These are phyloP conservation scores for Orbilia ellipsospora DNA, from an alignment of 2,329 filamentous ascomycete genomes.

Conservation along the genomic window DNA sequence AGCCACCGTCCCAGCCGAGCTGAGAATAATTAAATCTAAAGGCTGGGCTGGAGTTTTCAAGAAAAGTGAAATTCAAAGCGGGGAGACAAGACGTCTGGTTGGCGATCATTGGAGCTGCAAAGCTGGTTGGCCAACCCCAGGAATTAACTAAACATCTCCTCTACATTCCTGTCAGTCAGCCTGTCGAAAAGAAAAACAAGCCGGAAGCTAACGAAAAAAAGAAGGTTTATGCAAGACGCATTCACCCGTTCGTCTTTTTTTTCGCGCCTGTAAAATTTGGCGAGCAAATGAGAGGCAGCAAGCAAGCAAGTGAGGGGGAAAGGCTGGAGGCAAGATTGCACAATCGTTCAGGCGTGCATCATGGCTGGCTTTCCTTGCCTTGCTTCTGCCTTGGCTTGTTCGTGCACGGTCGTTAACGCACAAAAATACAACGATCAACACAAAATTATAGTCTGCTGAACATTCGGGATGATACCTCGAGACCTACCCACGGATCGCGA, in stretches of 20 bases:
- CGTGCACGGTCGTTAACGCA: no score
- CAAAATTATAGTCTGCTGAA: conserved; percentile 9
- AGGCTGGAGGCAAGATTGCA: background rate
- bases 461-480: background rate
- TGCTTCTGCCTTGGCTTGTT: no score
- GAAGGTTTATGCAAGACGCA: conserved; percentile 49
- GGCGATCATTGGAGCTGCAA: conserved; percentile 13
- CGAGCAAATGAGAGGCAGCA: conserved; percentile 36
- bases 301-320: conserved; percentile 2
- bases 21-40: no score
- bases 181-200: background rate
- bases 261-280: conserved; percentile 1
- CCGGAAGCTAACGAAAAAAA: conserved; percentile 30
- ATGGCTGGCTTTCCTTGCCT: no score
- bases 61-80: background rate
- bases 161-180: no score
- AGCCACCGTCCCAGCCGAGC: no score
- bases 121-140: conserved; percentile 24
- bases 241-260: conserved; percentile 22
- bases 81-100: background rate
- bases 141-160: background rate
- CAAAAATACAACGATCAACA: conserved; percentile 46
- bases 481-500: conserved; percentile 12
- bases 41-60: background rate
- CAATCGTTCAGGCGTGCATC: no score